Evolutionary conservation across 2,329 filamentous ascomycete genomes (phyloP).

Genomic region (Cercospora janseana): DNA sequence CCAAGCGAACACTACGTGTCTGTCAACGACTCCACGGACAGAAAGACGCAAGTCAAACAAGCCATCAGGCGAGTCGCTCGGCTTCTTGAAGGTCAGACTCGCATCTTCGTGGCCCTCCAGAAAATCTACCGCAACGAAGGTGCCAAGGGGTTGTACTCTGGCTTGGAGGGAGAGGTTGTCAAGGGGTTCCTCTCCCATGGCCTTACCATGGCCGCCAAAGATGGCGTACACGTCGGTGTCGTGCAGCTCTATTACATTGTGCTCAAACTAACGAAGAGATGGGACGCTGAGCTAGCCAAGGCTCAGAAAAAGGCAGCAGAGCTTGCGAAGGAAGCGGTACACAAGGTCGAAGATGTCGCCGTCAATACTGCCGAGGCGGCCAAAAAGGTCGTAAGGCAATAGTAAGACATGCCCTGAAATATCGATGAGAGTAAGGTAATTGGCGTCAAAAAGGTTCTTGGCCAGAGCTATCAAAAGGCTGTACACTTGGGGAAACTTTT

Average conservation of each 20-base stretch:
- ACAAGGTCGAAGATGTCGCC: constrained; percentile 34
- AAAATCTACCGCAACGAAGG: constrained; percentile 57
- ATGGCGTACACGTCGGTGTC: constrained; percentile 68
- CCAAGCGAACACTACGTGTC: constrained; percentile 17
- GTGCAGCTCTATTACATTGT: constrained; percentile 69
- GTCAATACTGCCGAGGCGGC: constrained; percentile 24
- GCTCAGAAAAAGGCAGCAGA: constrained; percentile 32
- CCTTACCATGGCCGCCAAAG: constrained; percentile 83
- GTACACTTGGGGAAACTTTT: not conserved
- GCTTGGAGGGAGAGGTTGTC: constrained; percentile 70
- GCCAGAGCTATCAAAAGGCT: too few relatives aligned
- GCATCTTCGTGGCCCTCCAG: constrained; percentile 33
- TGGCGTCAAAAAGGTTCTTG: too few relatives aligned
- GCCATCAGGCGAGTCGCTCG: constrained; percentile 18
- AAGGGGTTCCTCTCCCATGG: constrained; percentile 86
- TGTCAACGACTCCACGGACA: constrained; percentile 16
- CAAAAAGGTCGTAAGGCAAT: constrained; percentile 20
- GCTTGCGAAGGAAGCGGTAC: constrained; percentile 27
- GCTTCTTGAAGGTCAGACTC: constrained; percentile 34
- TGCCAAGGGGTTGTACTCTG: constrained; percentile 67
- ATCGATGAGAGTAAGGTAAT: not conserved
- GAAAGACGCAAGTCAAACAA: constrained; percentile 21
- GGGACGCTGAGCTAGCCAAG: constrained; percentile 42
- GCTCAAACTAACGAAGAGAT: constrained; percentile 48
- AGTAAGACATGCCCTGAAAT: not conserved